phyloP scores from a whole-genome alignment of 2,329 filamentous ascomycete genomes.

The Diatrype stigma region DNA sequence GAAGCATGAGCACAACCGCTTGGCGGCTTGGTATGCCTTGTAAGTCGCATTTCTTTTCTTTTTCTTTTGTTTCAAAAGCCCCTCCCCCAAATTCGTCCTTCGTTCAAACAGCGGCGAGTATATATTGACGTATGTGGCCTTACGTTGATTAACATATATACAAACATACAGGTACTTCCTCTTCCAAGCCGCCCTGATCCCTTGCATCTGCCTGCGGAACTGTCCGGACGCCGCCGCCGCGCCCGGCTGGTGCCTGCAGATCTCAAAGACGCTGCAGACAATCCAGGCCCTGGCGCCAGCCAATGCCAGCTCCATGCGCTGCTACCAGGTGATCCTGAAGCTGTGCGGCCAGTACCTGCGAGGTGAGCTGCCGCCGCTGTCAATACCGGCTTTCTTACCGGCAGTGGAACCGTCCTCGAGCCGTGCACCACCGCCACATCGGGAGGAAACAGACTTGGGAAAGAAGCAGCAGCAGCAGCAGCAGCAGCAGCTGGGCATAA shows the following conservation, averaged over 20 bases:
- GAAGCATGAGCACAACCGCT: slow-evolving; percentile 30
- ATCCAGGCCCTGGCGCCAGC: slow-evolving; percentile 32
- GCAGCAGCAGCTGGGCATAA: too few relatives aligned
- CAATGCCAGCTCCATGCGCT: slow-evolving; percentile 38
- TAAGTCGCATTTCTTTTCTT: too few relatives aligned
- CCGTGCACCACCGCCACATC: too few relatives aligned
- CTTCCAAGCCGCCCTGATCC: slow-evolving; percentile 46
- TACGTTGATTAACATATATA: too few relatives aligned
- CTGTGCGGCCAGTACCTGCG: slow-evolving; percentile 34
- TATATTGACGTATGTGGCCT: too few relatives aligned
- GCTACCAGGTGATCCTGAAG: slow-evolving; percentile 35
- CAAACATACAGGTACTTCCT: slow-evolving; percentile 44
- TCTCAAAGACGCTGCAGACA: slow-evolving; percentile 32
- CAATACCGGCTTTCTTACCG: not conserved
- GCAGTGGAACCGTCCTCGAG: too few relatives aligned
- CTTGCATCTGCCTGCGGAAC: slow-evolving; percentile 42
- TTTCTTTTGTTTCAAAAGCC: too few relatives aligned
- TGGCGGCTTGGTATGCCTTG: slow-evolving; percentile 40
- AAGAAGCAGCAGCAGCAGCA: too few relatives aligned
- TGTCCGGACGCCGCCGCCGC: slow-evolving; percentile 32
- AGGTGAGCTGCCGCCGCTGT: not conserved
- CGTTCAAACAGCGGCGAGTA: too few relatives aligned
- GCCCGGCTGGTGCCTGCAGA: slow-evolving; percentile 37
- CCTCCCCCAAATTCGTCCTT: too few relatives aligned
- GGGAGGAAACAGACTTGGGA: too few relatives aligned